Evolutionary conservation across 805 yeast species (phyloP).

Genomic region (Jamesozyma piceae): DNA sequence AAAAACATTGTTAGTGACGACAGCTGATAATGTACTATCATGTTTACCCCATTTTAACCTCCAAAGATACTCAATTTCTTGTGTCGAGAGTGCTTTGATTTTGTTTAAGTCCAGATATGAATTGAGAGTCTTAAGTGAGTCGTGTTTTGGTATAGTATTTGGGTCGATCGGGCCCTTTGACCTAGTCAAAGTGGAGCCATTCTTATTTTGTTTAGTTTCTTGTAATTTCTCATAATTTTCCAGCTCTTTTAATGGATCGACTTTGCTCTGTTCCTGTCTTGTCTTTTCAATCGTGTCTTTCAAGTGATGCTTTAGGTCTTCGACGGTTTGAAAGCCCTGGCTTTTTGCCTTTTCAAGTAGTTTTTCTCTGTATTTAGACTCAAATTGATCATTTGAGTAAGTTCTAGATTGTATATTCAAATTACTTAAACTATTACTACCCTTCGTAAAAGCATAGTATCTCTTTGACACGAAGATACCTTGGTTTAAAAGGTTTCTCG

Average conservation of each 20-base stretch:
- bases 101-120: conserved; percentile 67
- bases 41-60: conserved; percentile 67
- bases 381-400: not conserved
- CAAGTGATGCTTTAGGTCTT: conserved; percentile 52
- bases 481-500: not conserved
- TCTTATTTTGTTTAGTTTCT: conserved; percentile 17
- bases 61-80: conserved; percentile 79
- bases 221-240: conserved; percentile 40
- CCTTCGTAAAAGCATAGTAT: not conserved
- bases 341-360: conserved; percentile 32
- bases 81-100: conserved; percentile 41
- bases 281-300: conserved; percentile 50
- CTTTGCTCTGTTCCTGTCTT: conserved; percentile 46
- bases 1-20: conserved; percentile 48
- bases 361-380: conserved; percentile 30
- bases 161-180: conserved; percentile 8
- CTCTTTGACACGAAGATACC: not conserved
- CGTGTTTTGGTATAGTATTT: conserved; percentile 11
- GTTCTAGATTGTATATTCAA: not conserved
- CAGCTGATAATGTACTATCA: conserved; percentile 56
- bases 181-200: conserved; percentile 7
- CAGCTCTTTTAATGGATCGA: conserved; percentile 65
- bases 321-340: conserved; percentile 32
- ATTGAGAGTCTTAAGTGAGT: conserved; percentile 37
- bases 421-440: not conserved